Percentiles rank a stretch among this genome's conserved stretches.
These are phyloP conservation scores for Gracilaria caudata DNA, from an alignment of 23 red algal species.

Conservation along the genomic window DNA sequence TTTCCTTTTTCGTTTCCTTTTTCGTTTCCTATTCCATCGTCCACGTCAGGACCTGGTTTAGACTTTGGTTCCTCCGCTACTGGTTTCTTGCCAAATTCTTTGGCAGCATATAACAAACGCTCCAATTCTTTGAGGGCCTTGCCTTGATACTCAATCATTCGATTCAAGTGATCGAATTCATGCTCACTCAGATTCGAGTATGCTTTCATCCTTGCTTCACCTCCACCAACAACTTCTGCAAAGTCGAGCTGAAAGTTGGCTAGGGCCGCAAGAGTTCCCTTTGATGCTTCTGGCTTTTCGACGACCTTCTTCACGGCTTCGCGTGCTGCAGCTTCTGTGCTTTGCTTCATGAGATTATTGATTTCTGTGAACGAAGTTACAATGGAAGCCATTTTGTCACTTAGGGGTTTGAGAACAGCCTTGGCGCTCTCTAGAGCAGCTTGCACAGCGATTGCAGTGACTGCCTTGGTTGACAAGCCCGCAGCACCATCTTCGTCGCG, in stretches of 20 bases:
- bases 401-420: conserved; percentile 48
- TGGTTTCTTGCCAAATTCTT: conserved; percentile 35
- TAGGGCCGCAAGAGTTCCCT: conserved; percentile 42
- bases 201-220: conserved; percentile 53
- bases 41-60: too few species aligned
- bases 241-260: conserved; percentile 48
- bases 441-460: conserved; percentile 70
- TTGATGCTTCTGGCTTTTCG: neutral
- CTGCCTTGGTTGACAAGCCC: conserved; percentile 33
- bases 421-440: conserved; percentile 58
- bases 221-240: conserved; percentile 55
- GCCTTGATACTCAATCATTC: conserved; percentile 48
- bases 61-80: neutral
- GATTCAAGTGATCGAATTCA: conserved; percentile 46
- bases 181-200: conserved; percentile 20
- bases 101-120: conserved; percentile 29
- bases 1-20: neutral
- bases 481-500: conserved; percentile 6
- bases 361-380: conserved; percentile 8
- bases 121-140: conserved; percentile 54
- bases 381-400: conserved; percentile 36
- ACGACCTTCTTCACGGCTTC: conserved; percentile 22
- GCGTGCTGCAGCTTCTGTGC: conserved; percentile 5
- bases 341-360: conserved; percentile 35
- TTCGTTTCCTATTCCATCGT: too few species aligned